These are phyloP conservation scores for Phytopythium oedochilum DNA, from an alignment of 352 stramenopile species.

Conservation along the genomic window DNA sequence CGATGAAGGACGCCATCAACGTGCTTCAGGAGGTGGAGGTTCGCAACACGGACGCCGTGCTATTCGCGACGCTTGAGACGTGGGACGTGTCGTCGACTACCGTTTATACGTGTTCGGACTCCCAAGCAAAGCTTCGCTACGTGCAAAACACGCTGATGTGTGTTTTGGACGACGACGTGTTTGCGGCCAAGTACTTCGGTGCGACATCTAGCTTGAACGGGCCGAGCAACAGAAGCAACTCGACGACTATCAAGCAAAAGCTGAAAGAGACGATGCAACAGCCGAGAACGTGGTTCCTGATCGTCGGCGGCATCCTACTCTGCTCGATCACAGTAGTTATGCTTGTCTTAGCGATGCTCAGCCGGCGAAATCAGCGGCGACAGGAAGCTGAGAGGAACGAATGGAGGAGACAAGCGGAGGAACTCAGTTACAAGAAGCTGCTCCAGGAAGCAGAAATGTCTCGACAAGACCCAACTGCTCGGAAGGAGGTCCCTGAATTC, in stretches of 20 bases:
- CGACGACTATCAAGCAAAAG: neutral
- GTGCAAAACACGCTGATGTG: constrained; percentile 37
- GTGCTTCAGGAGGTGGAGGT: constrained; percentile 36
- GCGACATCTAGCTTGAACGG: neutral
- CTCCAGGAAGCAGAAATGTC: neutral
- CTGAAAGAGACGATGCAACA: constrained; percentile 6
- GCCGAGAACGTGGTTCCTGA: constrained; percentile 5
- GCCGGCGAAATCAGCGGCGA: neutral
- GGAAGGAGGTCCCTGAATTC: neutral
- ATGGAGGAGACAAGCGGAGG: neutral
- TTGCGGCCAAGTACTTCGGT: constrained; percentile 27
- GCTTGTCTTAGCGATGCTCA: neutral
- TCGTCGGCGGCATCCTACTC: neutral
- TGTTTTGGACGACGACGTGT: constrained; percentile 28
- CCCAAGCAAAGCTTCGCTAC: constrained; percentile 19
- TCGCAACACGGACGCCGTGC: constrained; percentile 23
- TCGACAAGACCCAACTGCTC: neutral
- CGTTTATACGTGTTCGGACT: constrained; percentile 26
- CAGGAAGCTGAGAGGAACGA: neutral
- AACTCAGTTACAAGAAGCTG: neutral
- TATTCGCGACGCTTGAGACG: constrained; percentile 20
- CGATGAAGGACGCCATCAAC: constrained; percentile 4
- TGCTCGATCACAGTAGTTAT: neutral
- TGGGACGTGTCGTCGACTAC: constrained; percentile 30
- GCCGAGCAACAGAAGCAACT: neutral